A percentile compares a stretch with the other conserved stretches of the same genome.
phyloP scores from a whole-genome alignment of 106 monocot species.

The Chionographis japonica region DNA sequence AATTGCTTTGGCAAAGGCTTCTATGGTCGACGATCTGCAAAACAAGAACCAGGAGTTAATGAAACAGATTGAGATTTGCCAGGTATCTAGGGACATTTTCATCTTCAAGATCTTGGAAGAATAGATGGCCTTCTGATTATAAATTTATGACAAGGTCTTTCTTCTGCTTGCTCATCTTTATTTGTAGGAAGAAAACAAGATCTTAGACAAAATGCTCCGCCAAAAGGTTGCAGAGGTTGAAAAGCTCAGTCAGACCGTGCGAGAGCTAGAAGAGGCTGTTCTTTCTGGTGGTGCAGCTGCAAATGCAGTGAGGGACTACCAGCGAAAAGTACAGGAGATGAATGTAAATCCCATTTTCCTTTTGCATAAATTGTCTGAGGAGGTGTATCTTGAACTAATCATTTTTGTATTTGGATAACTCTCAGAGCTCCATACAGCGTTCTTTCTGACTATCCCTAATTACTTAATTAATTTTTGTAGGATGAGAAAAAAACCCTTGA shows the following conservation, averaged over 20 bases:
- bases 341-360: constrained; percentile 33
- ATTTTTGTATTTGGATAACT: too few relatives aligned
- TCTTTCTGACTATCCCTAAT: not conserved
- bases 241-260: constrained; percentile 74
- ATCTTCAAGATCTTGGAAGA: not conserved
- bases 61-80: constrained; percentile 87
- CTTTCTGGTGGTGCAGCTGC: constrained; percentile 82
- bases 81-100: constrained; percentile 25
- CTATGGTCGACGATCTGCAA: constrained; percentile 83
- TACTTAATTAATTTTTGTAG: constrained; percentile 15
- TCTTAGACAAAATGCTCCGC: constrained; percentile 74
- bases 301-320: constrained; percentile 81
- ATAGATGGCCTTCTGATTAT: not conserved
- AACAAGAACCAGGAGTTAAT: constrained; percentile 81
- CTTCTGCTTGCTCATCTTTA: not conserved
- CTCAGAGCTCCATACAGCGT: not conserved
- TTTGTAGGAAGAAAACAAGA: constrained; percentile 82
- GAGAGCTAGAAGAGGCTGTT: constrained; percentile 78
- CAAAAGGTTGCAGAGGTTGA: constrained; percentile 87
- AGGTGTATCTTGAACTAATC: too few relatives aligned
- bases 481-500: constrained; percentile 79
- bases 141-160: too few relatives aligned
- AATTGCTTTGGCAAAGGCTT: constrained; percentile 74
- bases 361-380: too few relatives aligned
- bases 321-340: constrained; percentile 80